These are phyloP conservation scores for Aphanomyces euteiches DNA, from an alignment of 352 stramenopile species.

Conservation along the genomic window DNA sequence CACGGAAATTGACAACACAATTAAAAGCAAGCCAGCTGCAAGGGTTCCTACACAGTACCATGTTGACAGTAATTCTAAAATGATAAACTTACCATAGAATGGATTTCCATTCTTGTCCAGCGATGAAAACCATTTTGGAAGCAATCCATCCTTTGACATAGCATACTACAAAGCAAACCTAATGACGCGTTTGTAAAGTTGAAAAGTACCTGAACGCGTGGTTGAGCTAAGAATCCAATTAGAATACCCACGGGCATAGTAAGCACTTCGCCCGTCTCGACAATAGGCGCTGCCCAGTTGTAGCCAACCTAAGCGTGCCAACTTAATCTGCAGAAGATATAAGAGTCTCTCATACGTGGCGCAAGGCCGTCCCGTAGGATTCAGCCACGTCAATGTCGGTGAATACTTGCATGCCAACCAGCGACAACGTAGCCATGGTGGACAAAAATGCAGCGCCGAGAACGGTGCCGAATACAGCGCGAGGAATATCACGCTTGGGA, in stretches of 20 bases:
- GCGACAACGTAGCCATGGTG: conserved; percentile 84
- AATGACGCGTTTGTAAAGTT: too few relatives aligned
- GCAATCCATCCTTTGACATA: conserved; percentile 91
- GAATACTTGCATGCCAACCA: conserved; percentile 92
- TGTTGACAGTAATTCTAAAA: too few relatives aligned
- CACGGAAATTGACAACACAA: conserved; percentile 63
- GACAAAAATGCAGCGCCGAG: conserved; percentile 72
- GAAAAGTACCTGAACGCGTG: conserved; percentile 49
- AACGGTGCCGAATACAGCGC: conserved; percentile 88
- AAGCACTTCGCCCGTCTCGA: conserved; percentile 88
- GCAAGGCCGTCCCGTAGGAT: conserved; percentile 73
- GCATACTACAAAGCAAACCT: conserved; percentile 59
- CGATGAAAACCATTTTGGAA: conserved; percentile 80
- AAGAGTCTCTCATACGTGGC: conserved; percentile 29
- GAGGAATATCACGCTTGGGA: conserved; percentile 80
- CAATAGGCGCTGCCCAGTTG: conserved; percentile 75
- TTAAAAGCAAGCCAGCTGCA: conserved; percentile 48
- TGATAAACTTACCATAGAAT: conserved; percentile 41
- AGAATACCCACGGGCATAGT: conserved; percentile 95
- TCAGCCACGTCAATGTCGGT: conserved; percentile 67
- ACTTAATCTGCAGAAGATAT: not conserved
- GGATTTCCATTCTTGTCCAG: conserved; percentile 71
- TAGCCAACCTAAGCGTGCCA: conserved; percentile 34
- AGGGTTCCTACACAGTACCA: conserved; percentile 37
- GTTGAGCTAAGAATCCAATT: conserved; percentile 93